A percentile compares a stretch with the other conserved stretches of the same genome.
Evolutionary conservation across 176 grass and related monocot genomes (phyloP).

Genomic region (Oryza glaberrima): DNA sequence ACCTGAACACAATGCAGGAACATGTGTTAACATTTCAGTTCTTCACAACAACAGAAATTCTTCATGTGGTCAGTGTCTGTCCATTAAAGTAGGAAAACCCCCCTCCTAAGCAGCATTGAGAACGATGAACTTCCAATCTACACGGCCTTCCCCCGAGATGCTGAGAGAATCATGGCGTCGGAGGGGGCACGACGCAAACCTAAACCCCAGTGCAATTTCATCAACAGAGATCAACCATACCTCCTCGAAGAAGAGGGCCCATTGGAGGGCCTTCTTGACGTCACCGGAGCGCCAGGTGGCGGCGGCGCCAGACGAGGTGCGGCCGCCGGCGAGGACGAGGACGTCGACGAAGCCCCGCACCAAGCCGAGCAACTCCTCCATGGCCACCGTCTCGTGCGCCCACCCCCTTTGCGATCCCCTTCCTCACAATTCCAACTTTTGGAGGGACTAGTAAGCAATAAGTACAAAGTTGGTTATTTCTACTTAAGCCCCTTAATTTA

Average conservation of each 20-base stretch:
- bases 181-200: neutral
- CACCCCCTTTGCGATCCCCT: slow-evolving; percentile 40
- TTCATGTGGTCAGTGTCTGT: neutral
- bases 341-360: slow-evolving; percentile 77
- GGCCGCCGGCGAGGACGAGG: slow-evolving; percentile 74
- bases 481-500: neutral
- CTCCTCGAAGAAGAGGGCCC: slow-evolving; percentile 85
- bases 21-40: slow-evolving; percentile 14
- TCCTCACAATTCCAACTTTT: slow-evolving; percentile 29
- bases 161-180: neutral
- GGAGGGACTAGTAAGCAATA: neutral
- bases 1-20: slow-evolving; percentile 52
- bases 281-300: slow-evolving; percentile 55
- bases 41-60: neutral
- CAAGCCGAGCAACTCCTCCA: slow-evolving; percentile 54
- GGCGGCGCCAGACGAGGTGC: slow-evolving; percentile 53
- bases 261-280: slow-evolving; percentile 56
- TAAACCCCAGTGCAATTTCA: neutral
- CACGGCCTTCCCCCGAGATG: neutral
- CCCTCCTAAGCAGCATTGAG: neutral
- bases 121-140: neutral
- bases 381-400: slow-evolving; percentile 49
- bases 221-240: slow-evolving; percentile 35
- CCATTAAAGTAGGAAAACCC: neutral
- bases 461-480: neutral